Evolutionary conservation across 169 alveolate species (phyloP).

Genomic region (Cryptosporidium parvum): DNA sequence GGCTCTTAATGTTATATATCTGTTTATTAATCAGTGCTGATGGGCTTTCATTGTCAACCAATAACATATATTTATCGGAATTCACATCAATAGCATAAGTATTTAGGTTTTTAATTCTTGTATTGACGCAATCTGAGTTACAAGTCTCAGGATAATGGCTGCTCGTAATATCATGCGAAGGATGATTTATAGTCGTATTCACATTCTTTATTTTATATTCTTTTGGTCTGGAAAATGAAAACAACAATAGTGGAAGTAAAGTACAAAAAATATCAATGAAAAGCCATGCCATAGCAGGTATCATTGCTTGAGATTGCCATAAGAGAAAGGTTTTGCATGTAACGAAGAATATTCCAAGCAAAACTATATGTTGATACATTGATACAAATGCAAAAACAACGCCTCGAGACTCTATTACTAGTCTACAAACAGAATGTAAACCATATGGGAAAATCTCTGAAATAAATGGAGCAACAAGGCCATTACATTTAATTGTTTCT

Average conservation of each 20-base stretch:
- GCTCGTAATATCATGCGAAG: too few relatives aligned
- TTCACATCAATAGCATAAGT: too few relatives aligned
- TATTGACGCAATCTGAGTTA: not conserved
- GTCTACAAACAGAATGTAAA: conserved; percentile 7
- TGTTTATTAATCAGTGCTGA: not conserved
- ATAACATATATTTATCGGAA: not conserved
- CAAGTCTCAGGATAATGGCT: not conserved
- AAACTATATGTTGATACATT: conserved; percentile 25
- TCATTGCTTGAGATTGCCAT: conserved; percentile 72
- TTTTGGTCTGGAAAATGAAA: conserved; percentile 52
- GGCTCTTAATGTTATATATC: not conserved
- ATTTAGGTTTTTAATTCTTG: not conserved
- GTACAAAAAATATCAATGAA: conserved; percentile 70
- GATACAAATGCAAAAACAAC: conserved; percentile 25
- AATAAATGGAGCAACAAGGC: conserved; percentile 43
- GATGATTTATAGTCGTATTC: not conserved
- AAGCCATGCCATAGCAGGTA: conserved; percentile 71
- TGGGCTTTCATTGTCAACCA: not conserved
- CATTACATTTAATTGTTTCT: not conserved
- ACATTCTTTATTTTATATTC: conserved; percentile 9
- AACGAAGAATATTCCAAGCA: conserved; percentile 53
- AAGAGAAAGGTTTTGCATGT: conserved; percentile 43
- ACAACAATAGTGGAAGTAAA: conserved; percentile 26
- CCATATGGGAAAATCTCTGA: conserved; percentile 4
- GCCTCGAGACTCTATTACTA: conserved; percentile 44